Base-by-base conservation (phyloP, 305 asterid species). In the Withania somnifera region DNA sequence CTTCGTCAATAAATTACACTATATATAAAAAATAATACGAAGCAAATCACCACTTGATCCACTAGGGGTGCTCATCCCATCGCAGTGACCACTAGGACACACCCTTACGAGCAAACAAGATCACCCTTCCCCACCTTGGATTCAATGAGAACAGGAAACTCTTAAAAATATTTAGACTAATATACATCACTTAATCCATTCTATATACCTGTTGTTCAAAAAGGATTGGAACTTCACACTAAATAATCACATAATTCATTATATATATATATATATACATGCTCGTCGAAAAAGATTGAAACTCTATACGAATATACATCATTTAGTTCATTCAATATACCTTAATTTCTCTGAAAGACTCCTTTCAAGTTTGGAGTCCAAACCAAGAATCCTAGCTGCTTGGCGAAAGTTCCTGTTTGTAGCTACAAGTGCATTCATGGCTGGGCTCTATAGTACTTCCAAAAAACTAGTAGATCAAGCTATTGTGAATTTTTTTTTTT, bases 331-430 rank as follows among this genome's bases (percentile, higher is more conserved):
- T 26, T 15, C 11, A 14, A 6, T 20, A 2, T 64, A 95, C 98
- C 98, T 95, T 95, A 79, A 95, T 91, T 86, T 95, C 98, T 83
- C 98, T 90, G 80, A 91, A 95, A 95, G 98, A 81, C 98, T 93
- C 84, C 81, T 90, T 90, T 93, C 98, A 81, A 95, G 82, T 92
- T 89, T 93, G n/a, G 93, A 84, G 52, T 95, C 98, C 22, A 95
- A 87, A 13, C 96, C 97, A 4, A 95, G 97, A 88, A 95, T 87
- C 11, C 97, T 94, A 71, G 97, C 90, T 84, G 98, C 98, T 81
- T 91, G 92, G 26, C 94, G 93, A 77, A 94, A 95, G 79, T 95
- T 95, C 34, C 98, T 94, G 68, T 87, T 95, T 82, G 98, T 95
- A n/a, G 98, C 98, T 30, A 95, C 98, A 60, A 95, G 93, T 81